phyloP scores from a whole-genome alignment of 2,329 filamentous ascomycete species.

The Ceratocystis colombiana region DNA sequence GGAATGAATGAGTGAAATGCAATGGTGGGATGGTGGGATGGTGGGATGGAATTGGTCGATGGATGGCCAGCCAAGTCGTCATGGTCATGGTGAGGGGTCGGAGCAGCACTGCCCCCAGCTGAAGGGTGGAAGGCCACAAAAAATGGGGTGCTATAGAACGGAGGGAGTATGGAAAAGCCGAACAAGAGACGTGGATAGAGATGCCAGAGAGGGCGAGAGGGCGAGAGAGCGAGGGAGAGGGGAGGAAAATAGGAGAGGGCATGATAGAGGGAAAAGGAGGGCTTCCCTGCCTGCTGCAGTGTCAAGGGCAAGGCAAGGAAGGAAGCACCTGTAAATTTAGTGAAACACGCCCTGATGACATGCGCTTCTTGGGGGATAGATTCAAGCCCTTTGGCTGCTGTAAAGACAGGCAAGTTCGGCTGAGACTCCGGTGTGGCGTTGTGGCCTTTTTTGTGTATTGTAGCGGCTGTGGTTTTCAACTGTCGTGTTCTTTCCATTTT shows the following conservation, averaged over 20 bases:
- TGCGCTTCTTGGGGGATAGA: neutral
- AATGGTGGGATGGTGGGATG: neutral
- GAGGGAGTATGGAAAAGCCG: neutral
- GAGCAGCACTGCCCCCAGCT: conserved; percentile 2
- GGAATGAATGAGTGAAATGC: neutral
- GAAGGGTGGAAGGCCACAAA: neutral
- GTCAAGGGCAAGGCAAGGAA: neutral
- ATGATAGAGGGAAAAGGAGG: neutral
- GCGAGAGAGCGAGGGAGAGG: neutral
- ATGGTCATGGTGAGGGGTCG: neutral
- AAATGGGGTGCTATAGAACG: neutral
- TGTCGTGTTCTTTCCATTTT: neutral
- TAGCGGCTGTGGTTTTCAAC: neutral
- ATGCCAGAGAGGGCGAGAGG: neutral
- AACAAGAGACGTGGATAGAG: no score
- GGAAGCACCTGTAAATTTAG: conserved; percentile 1
- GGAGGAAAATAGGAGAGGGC: neutral
- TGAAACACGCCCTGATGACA: neutral
- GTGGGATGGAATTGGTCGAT: neutral
- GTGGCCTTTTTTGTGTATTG: neutral
- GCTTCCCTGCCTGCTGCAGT: neutral
- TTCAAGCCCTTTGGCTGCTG: neutral
- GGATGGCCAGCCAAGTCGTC: neutral
- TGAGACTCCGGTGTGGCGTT: conserved; percentile 11
- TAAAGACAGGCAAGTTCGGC: conserved; percentile 3